These are phyloP conservation scores for Diaporthe australafricana DNA, from an alignment of 2,329 filamentous ascomycete genomes.

Conservation along the genomic window DNA sequence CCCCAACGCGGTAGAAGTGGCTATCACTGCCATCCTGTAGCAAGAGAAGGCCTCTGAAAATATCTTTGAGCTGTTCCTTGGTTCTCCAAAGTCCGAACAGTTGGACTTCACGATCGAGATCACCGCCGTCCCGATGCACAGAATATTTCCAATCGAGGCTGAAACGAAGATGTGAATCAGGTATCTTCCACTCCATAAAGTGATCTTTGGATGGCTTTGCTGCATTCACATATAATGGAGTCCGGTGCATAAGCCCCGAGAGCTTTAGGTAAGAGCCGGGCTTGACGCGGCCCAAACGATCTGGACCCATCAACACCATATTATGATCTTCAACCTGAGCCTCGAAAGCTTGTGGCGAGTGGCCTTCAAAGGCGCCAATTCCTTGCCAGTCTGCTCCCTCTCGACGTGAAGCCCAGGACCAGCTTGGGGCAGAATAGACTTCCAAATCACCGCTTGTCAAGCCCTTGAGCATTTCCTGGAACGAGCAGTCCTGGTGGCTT, in stretches of 20 bases:
- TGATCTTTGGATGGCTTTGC: rapidly evolving
- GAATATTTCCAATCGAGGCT: neutral
- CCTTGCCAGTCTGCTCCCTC: neutral
- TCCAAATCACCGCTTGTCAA: neutral
- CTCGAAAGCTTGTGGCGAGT: neutral
- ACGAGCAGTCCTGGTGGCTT: rapidly evolving
- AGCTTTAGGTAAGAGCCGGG: neutral
- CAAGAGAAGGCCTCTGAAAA: neutral
- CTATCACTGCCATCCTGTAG: neutral
- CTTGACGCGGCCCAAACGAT: neutral
- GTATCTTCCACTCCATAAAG: neutral
- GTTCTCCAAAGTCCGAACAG: neutral
- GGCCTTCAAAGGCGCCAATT: no score
- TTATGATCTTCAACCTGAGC: neutral
- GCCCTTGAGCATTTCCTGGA: neutral
- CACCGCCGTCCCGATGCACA: neutral
- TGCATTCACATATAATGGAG: neutral
- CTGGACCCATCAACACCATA: neutral
- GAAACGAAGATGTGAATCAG: neutral
- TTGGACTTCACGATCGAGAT: neutral
- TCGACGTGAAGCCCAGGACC: neutral
- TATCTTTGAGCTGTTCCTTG: neutral
- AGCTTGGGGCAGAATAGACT: neutral
- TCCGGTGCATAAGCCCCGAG: neutral
- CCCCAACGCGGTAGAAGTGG: no score